Evolutionary conservation across 2,329 filamentous ascomycete genomes (phyloP), one percentile per base, ranked within the genome.

Genomic region (Mycosphaerella arachidis): DNA sequence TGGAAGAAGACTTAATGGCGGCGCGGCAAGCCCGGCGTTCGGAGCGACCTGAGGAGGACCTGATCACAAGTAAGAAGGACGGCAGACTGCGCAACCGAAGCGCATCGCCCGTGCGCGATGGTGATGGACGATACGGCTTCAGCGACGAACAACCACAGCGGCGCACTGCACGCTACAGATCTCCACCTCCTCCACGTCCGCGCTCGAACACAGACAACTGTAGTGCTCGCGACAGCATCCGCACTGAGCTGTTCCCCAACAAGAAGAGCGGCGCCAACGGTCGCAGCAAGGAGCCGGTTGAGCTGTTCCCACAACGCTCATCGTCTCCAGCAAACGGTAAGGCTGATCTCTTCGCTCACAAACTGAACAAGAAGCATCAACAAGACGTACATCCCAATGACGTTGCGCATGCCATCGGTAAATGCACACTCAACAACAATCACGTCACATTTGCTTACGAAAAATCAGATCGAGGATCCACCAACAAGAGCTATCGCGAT

Each of bases 41-140:
- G 58, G 56, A 55, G 55, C 60, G 56, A 64, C 60, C 62, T 54
- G 62, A 60, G 20, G 62, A 68, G 6, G 75, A 77, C 53, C 63
- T 76, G 9, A 70, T 76, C 57, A 65, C 68, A 5, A 66, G 64
- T 40, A 67, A 66, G 24, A 57, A 65, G 8, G 60, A 74, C 35
- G 81, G 81, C 37, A 78, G 81, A 52, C 59, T 85, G 51, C 80
- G 84, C 50, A 77, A 84, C 67, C 81, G 85, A 63, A 86, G 84
- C 70, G 84, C 84, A 18, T 87, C 84, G 6, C 85, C 85, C 30
- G 67, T 66, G 53, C 73, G 77, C 51, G 78, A 79, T 40, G 80
- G 77, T 12, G 77, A 80, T 56, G 78, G 82, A 18, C 74, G 78
- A 4, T 77, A 73, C 40, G 79, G 79, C 6, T 81, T 81, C 64